These are phyloP conservation scores for Rhododendron mucronatum DNA, from an alignment of 148 eudicot species.

Conservation along the genomic window DNA sequence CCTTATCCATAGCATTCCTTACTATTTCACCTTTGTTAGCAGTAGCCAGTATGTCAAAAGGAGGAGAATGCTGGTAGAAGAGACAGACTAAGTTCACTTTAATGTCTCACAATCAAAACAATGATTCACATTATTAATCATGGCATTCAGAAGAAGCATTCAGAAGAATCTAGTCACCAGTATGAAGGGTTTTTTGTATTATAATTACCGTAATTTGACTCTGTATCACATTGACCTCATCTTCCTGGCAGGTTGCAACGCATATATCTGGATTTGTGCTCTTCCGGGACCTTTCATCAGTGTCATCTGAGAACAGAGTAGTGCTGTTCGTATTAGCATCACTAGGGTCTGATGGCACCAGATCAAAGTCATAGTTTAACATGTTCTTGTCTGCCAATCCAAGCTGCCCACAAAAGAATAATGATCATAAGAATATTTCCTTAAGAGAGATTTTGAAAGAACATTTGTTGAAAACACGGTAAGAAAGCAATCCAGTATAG, in stretches of 20 bases:
- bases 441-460: not conserved
- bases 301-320: conserved; percentile 90
- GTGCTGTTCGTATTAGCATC: conserved; percentile 96
- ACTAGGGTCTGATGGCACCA: conserved; percentile 78
- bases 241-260: conserved; percentile 45
- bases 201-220: not conserved
- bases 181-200: not conserved
- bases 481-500: not conserved
- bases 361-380: conserved; percentile 64
- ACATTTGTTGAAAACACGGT: not conserved
- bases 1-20: not conserved
- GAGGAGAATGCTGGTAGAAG: not conserved
- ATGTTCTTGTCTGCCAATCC: conserved; percentile 89
- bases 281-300: conserved; percentile 76
- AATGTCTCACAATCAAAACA: conserved; percentile 2
- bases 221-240: conserved; percentile 46
- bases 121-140: not conserved
- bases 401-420: conserved; percentile 53
- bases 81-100: not conserved
- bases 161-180: not conserved
- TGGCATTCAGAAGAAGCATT: not conserved
- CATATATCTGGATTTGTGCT: conserved; percentile 59
- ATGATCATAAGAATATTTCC: not conserved
- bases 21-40: not conserved
- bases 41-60: not conserved